phyloP scores from a whole-genome alignment of 208 protist genomes.

The Trypanosoma mega region DNA sequence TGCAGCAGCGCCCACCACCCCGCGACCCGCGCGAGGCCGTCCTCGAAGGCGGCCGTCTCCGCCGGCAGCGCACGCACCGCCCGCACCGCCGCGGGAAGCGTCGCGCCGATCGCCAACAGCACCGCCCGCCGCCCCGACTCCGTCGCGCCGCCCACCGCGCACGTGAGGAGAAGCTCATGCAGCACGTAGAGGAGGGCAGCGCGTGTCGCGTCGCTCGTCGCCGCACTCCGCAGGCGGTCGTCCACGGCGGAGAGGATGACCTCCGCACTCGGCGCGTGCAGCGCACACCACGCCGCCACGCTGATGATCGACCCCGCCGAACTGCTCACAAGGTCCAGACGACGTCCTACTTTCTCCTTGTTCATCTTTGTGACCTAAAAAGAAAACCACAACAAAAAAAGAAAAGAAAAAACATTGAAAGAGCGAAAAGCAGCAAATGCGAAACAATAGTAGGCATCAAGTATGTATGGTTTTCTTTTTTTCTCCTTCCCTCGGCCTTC shows the following conservation, averaged over 20 bases:
- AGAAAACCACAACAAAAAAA: not conserved
- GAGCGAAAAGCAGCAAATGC: not conserved
- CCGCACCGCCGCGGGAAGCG: conserved; percentile 50
- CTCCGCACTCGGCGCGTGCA: conserved; percentile 76
- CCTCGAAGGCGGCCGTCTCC: conserved; percentile 37
- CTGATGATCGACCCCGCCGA: conserved; percentile 79
- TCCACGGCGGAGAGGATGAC: conserved; percentile 56
- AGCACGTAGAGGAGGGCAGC: conserved; percentile 77
- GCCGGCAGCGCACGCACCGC: conserved; percentile 28
- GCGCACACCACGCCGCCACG: conserved; percentile 82
- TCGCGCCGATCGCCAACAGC: conserved; percentile 51
- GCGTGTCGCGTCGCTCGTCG: conserved; percentile 43
- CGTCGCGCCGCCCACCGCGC: conserved; percentile 53
- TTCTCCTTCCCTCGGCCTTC: no score
- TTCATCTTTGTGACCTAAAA: conserved; percentile 38
- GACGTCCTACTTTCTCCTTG: conserved; percentile 52
- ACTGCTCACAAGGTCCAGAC: conserved; percentile 69
- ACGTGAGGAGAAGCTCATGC: conserved; percentile 85
- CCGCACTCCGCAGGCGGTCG: conserved; percentile 49
- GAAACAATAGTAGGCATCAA: conserved; percentile 9
- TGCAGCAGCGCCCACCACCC: conserved; percentile 77
- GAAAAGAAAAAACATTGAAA: conserved; percentile 9
- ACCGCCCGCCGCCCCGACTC: conserved; percentile 60
- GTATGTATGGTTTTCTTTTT: conserved; percentile 3
- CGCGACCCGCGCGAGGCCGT: conserved; percentile 48